Percentiles rank a stretch among this genome's conserved stretches.
Conservation (phyloP, 495 filamentous ascomycete genomes). For the Elasticomyces elasticus region DNA sequence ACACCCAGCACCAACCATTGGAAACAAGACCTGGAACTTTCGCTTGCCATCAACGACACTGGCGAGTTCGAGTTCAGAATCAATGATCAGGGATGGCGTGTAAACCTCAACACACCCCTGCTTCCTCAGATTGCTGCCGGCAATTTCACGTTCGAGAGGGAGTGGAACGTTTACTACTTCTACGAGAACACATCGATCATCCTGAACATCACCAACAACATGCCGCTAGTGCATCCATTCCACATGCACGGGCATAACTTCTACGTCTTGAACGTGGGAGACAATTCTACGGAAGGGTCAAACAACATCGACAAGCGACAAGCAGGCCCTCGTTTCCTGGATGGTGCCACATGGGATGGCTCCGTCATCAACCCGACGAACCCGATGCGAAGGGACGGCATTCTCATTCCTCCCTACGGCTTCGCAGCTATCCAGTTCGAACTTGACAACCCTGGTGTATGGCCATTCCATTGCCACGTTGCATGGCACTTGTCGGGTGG, state of each 20-base stretch:
- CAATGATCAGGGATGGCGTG: conserved; percentile 15
- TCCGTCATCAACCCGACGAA: conserved; percentile 17
- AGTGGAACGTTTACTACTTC: conserved; percentile 24
- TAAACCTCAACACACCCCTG: conserved; percentile 14
- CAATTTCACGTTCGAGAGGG: conserved; percentile 13
- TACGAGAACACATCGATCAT: conserved; percentile 9
- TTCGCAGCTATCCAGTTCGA: conserved; percentile 22
- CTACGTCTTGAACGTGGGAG: conserved; percentile 19
- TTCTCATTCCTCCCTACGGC: conserved; percentile 16
- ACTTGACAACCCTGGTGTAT: conserved; percentile 21
- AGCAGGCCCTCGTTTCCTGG: conserved; percentile 1
- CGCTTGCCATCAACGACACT: conserved; percentile 10
- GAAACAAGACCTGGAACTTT: conserved; percentile 10
- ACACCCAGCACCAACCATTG: conserved; percentile 7
- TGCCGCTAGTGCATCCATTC: conserved; percentile 19
- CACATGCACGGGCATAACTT: conserved; percentile 26
- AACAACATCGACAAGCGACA: neutral
- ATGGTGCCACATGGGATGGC: conserved; percentile 18
- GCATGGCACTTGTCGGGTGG: conserved; percentile 24
- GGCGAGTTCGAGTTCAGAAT: conserved; percentile 14
- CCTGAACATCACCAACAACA: conserved; percentile 19
- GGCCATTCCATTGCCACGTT: conserved; percentile 25
- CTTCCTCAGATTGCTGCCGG: conserved; percentile 12
- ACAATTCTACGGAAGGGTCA: neutral
- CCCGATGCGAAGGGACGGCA: conserved; percentile 18